Base-by-base conservation (phyloP, 352 stramenopile genomes). In the Stephanocyclus meneghinianus region DNA sequence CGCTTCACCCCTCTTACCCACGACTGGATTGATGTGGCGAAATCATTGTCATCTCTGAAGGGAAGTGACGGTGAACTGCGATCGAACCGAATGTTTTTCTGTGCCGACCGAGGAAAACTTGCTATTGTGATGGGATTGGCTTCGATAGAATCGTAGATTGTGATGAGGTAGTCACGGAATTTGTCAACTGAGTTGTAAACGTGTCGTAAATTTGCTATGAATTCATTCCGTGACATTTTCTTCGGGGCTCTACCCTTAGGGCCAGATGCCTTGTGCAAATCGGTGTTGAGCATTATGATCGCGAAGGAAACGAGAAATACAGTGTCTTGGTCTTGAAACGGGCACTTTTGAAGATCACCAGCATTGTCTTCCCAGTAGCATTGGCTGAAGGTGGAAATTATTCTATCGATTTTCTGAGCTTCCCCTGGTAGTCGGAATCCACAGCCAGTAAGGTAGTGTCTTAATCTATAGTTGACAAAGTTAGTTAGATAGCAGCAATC, bases 211-310 rank as follows among this genome's bases (percentile, higher is more conserved):
- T 99, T 99, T 44, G 95, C 97, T n/a, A 98, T 89, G 86, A 99
- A 99, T 64, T 98, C 96, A 2, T 96, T 89, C 78, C 96, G 96
- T 0, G 95, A 97, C 96, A 98, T 99, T 77, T 96, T 97, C 86
- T 98, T 98, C 47, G 95, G 96, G 78, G 96, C 95, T 56, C 87
- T 40, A 51, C 79, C 72, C 53, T 84, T 82, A 10, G 57, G 59
- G 45, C 16, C 57, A 51, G 81, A 55, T 71, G 86, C 80, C 65
- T 94, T 98, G 84, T 99, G 97, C 71, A 99, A 80, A 74, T 99
- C 97, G n/a, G 96, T 99, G 86, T 99, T 99, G 26, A 99, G 90
- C 96, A 99, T 99, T 62, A 99, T 99, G 74, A 98, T 98, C 51
- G 96, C 97, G 90, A 98, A 99, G 9, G 96, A 95, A 45, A 97